Conservation (phyloP, 257 asterid species). For the Solanum etuberosum region DNA sequence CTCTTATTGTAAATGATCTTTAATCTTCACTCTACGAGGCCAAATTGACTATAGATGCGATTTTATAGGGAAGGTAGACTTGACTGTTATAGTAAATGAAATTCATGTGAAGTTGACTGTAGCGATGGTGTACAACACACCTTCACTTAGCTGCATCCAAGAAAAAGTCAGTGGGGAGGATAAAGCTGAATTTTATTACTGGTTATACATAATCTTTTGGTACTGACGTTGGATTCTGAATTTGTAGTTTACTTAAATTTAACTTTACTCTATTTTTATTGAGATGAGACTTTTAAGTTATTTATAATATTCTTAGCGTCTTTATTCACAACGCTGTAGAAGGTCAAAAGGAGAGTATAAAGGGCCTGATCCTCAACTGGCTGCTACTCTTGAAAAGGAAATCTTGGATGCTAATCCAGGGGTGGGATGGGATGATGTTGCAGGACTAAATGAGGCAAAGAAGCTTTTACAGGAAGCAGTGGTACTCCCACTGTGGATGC, state of each 20-base stretch:
- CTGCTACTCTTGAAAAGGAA: constrained; percentile 96
- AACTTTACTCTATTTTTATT: neutral
- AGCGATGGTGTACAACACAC: neutral
- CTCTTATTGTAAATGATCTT: neutral
- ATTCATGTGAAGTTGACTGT: neutral
- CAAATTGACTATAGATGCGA: neutral
- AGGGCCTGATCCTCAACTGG: constrained; percentile 92
- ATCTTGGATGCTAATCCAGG: constrained; percentile 82
- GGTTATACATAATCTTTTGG: neutral
- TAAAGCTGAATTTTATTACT: neutral
- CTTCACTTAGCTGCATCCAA: neutral
- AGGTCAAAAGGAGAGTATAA: constrained; percentile 63
- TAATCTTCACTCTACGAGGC: neutral
- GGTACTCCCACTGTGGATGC: constrained; percentile 95
- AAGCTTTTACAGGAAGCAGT: constrained; percentile 94
- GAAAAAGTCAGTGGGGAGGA: neutral
- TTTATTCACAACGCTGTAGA: constrained; percentile 39
- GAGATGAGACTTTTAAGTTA: neutral
- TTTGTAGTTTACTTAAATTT: neutral
- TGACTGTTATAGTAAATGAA: neutral
- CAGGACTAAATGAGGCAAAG: constrained; percentile 88
- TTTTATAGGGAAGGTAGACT: neutral
- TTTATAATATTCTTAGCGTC: neutral
- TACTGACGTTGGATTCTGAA: neutral
- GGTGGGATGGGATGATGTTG: constrained; percentile 95